Percentiles rank a stretch among this genome's conserved stretches.
phyloP scores from a whole-genome alignment of 2,329 filamentous ascomycete genomes.

The Esteya vermicola region DNA sequence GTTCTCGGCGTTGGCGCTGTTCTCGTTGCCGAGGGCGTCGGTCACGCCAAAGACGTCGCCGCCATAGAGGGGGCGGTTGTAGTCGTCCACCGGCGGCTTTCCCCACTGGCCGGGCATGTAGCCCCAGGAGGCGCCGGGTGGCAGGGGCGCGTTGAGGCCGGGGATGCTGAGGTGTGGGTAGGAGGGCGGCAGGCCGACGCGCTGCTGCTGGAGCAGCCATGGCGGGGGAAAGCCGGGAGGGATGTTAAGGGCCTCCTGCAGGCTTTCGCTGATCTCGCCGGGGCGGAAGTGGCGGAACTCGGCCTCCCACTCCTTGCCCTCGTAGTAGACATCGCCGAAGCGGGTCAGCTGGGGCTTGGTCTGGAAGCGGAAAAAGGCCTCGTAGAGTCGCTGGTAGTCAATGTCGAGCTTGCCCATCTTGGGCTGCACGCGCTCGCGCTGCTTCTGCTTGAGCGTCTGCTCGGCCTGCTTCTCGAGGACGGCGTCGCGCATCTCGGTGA shows the following conservation, averaged over 20 bases:
- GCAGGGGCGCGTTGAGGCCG: conserved; percentile 84
- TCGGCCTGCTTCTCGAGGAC: conserved; percentile 92
- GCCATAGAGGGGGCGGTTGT: conserved; percentile 80
- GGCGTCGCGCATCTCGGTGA: conserved; percentile 94
- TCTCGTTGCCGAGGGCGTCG: conserved; percentile 15
- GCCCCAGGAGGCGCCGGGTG: conserved; percentile 80
- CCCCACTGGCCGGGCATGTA: conserved; percentile 93
- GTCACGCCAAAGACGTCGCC: conserved; percentile 85
- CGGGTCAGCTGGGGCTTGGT: conserved; percentile 88
- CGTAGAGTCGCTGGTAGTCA: conserved; percentile 95
- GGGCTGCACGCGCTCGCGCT: conserved; percentile 81
- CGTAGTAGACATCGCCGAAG: conserved; percentile 98
- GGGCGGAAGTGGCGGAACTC: conserved; percentile 82
- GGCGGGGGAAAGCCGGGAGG: conserved; percentile 84
- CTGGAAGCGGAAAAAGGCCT: conserved; percentile 96
- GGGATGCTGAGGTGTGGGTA: conserved; percentile 94
- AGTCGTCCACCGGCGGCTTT: conserved; percentile 88
- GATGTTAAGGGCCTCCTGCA: conserved; percentile 89
- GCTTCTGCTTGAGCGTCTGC: conserved; percentile 84
- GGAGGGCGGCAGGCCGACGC: conserved; percentile 81
- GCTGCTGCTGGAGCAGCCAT: conserved; percentile 95
- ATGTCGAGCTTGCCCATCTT: conserved; percentile 98
- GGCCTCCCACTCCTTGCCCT: conserved; percentile 96
- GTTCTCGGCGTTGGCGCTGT: conserved; percentile 12
- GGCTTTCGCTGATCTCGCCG: conserved; percentile 75